A percentile compares a stretch with the other conserved stretches of the same genome.
phyloP scores from a whole-genome alignment of 805 yeast genomes.

The Cyberlindnera suaveolens region DNA sequence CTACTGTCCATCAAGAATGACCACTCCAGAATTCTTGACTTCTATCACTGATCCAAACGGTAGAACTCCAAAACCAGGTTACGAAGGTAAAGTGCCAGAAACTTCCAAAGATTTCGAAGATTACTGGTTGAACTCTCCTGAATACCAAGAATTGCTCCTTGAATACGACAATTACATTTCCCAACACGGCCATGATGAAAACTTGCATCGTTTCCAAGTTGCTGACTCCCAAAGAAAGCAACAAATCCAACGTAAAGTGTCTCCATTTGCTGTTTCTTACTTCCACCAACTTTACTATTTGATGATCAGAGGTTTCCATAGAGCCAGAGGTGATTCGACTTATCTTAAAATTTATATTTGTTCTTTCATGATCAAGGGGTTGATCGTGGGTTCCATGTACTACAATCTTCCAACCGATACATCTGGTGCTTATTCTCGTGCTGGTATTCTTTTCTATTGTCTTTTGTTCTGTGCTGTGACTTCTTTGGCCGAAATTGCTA shows the following conservation, averaged over 20 bases:
- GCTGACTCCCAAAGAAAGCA: too few species aligned
- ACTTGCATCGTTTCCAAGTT: conserved; percentile 26
- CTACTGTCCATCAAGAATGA: conserved; percentile 49
- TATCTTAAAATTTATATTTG: too few species aligned
- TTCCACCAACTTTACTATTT: conserved; percentile 40
- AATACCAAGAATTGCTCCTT: conserved; percentile 23
- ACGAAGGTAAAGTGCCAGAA: conserved; percentile 42
- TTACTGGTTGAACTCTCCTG: conserved; percentile 43
- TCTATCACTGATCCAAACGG: conserved; percentile 51
- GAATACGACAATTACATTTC: conserved; percentile 7
- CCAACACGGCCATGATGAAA: conserved; percentile 26
- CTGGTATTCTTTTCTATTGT: conserved; percentile 51
- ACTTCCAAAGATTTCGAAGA: conserved; percentile 46
- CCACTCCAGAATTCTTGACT: conserved; percentile 54
- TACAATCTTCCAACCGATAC: conserved; percentile 56
- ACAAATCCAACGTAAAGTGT: too few species aligned
- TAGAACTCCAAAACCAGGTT: conserved; percentile 38
- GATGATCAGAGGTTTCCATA: conserved; percentile 30
- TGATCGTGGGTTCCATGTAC: conserved; percentile 7
- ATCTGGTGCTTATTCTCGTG: conserved; percentile 55
- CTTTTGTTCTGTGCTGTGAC: conserved; percentile 57
- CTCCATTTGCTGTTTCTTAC: conserved; percentile 32
- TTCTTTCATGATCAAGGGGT: too few species aligned
- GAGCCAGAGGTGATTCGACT: conserved; percentile 38
- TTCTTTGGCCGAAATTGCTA: conserved; percentile 48